phyloP scores from a whole-genome alignment of 2,329 filamentous ascomycete species.

The Botrytis fragariae region DNA sequence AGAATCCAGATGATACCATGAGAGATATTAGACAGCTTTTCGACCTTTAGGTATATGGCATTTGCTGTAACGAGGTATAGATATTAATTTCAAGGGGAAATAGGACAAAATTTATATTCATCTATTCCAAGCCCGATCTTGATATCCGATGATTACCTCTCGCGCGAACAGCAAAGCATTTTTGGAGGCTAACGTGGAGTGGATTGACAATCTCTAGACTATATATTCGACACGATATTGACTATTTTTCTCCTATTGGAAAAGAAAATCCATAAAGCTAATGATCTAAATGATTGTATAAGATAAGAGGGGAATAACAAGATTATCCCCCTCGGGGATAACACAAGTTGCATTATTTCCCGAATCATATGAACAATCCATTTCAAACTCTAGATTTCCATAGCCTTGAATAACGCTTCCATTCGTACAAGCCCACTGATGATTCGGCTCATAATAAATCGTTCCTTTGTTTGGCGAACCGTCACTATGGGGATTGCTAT shows the following conservation, averaged over 20 bases:
- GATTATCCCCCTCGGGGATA: neutral
- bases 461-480: neutral
- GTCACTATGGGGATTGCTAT: neutral
- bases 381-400: neutral
- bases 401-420: neutral
- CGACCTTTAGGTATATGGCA: slow-evolving; percentile 48
- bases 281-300: neutral
- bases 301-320: neutral
- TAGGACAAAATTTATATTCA: neutral
- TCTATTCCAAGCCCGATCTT: neutral
- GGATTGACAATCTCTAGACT: neutral
- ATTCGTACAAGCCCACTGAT: slow-evolving; percentile 6
- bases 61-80: neutral
- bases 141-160: neutral
- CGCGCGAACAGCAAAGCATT: neutral
- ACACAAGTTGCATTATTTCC: slow-evolving; percentile 1
- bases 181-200: neutral
- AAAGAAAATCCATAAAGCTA: neutral
- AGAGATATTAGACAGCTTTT: slow-evolving; percentile 79
- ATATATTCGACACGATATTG: neutral
- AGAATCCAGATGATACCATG: slow-evolving; percentile 77
- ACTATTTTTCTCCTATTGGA: neutral
- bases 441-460: neutral
- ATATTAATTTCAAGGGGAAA: slow-evolving; percentile 1
- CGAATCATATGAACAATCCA: slow-evolving; percentile 1